These are phyloP conservation scores for Peronospora belbahrii DNA, from an alignment of 352 stramenopile genomes.

Conservation along the genomic window DNA sequence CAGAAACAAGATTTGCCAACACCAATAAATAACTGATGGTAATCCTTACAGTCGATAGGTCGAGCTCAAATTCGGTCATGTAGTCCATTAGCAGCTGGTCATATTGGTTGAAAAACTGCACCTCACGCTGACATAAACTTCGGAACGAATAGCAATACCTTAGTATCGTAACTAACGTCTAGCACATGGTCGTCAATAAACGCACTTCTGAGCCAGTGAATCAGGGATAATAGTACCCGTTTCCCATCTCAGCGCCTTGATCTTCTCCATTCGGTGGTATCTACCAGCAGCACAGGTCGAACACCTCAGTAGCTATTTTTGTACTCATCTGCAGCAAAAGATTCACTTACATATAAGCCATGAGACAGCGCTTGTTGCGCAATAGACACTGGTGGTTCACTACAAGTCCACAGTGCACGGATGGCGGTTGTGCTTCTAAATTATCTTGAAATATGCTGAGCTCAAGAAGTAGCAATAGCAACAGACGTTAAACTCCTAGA, in stretches of 20 bases:
- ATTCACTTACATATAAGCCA: slow-evolving; percentile 74
- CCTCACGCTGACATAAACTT: slow-evolving; percentile 76
- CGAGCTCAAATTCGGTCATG: slow-evolving; percentile 84
- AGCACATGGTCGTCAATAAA: not conserved
- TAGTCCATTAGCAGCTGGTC: slow-evolving; percentile 88
- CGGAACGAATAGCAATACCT: not conserved
- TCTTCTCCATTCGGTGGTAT: slow-evolving; percentile 75
- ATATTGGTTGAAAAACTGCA: slow-evolving; percentile 89
- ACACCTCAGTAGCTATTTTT: not conserved
- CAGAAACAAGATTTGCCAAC: not conserved
- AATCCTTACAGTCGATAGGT: slow-evolving; percentile 61
- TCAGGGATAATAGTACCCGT: slow-evolving; percentile 83
- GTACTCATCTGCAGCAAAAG: not conserved
- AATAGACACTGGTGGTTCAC: slow-evolving; percentile 86
- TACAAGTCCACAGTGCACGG: slow-evolving; percentile 71
- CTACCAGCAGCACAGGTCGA: slow-evolving; percentile 13
- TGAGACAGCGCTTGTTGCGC: slow-evolving; percentile 85
- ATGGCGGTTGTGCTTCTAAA: slow-evolving; percentile 49
- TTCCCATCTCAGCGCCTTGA: slow-evolving; percentile 87
- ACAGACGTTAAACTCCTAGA: not conserved
- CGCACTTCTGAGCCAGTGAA: slow-evolving; percentile 58
- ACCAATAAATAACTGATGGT: not conserved
- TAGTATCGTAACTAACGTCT: not conserved
- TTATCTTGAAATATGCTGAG: slow-evolving; percentile 49
- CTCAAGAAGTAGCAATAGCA: slow-evolving; percentile 2